These are phyloP conservation scores for Colletotrichum sp. DNA, from an alignment of 2,329 filamentous ascomycete genomes.

Conservation along the genomic window DNA sequence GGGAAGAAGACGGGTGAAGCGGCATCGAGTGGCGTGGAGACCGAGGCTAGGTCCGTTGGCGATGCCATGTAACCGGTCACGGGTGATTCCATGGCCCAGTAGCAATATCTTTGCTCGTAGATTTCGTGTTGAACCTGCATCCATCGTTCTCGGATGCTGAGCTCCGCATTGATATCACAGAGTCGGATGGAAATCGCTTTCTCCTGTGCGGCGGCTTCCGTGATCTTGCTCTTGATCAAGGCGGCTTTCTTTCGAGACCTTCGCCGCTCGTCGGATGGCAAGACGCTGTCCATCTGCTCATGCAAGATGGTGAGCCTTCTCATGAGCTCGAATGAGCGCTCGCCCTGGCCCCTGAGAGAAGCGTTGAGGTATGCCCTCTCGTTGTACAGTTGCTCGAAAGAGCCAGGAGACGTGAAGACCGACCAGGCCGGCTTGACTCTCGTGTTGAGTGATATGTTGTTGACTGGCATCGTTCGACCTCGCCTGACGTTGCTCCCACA, in stretches of 20 bases:
- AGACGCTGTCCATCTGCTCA: slow-evolving; percentile 25
- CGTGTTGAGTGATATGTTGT: not conserved
- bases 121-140: slow-evolving; percentile 32
- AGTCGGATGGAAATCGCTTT: slow-evolving; percentile 48
- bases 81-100: slow-evolving; percentile 1
- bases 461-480: not conserved
- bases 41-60: not conserved
- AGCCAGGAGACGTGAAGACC: slow-evolving; percentile 39
- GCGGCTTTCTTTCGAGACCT: slow-evolving; percentile 45
- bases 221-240: slow-evolving; percentile 46
- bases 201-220: slow-evolving; percentile 52
- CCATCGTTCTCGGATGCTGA: slow-evolving; percentile 48
- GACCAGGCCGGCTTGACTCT: slow-evolving; percentile 16
- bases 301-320: slow-evolving; percentile 42
- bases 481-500: not conserved
- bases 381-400: slow-evolving; percentile 45
- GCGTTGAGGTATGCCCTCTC: slow-evolving; percentile 53
- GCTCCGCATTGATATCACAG: slow-evolving; percentile 55
- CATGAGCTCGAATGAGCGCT: slow-evolving; percentile 41
- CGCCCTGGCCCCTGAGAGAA: slow-evolving; percentile 45
- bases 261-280: slow-evolving; percentile 26
- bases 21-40: slow-evolving; percentile 30
- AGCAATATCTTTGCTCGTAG: not conserved
- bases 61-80: not conserved
- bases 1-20: slow-evolving; percentile 38